These are phyloP conservation scores for Euptelea pleiosperma DNA, from an alignment of 164 flowering plant species.

Conservation along the genomic window DNA sequence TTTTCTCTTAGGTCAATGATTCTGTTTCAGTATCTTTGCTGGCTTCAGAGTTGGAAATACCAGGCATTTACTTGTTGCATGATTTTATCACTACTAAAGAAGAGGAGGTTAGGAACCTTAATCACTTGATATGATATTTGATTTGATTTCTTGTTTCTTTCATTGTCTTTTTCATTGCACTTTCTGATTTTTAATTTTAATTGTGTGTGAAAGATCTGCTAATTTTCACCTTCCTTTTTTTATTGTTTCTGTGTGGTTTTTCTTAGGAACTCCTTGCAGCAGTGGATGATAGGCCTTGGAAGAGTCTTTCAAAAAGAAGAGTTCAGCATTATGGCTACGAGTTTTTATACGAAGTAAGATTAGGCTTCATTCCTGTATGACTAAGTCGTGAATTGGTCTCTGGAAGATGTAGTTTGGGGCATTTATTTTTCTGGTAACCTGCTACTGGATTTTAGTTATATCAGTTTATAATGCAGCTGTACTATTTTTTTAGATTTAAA, in stretches of 20 bases:
- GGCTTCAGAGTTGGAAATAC: constrained; percentile 68
- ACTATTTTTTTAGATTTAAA: background rate
- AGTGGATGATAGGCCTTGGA: constrained; percentile 84
- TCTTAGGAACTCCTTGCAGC: constrained; percentile 72
- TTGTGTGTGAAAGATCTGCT: background rate
- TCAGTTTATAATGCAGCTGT: background rate
- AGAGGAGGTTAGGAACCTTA: constrained; percentile 52
- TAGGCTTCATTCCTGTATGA: too few relatives aligned
- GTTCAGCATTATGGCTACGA: constrained; percentile 97
- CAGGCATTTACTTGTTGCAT: constrained; percentile 69
- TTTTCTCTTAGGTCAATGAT: constrained; percentile 29
- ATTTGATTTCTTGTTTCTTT: background rate
- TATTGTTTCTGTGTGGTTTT: background rate
- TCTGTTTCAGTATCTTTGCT: constrained; percentile 48
- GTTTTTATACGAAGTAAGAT: constrained; percentile 77
- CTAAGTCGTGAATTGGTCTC: too few relatives aligned
- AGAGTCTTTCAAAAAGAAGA: constrained; percentile 70
- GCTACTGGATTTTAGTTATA: background rate
- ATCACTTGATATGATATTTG: background rate
- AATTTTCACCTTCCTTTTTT: background rate
- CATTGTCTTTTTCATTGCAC: background rate
- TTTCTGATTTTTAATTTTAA: background rate
- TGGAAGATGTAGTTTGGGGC: too few relatives aligned
- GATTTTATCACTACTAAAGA: constrained; percentile 64
- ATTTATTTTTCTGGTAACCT: too few relatives aligned